Evolutionary conservation across 345 rosid species (phyloP).

Genomic region (Heritiera littoralis): DNA sequence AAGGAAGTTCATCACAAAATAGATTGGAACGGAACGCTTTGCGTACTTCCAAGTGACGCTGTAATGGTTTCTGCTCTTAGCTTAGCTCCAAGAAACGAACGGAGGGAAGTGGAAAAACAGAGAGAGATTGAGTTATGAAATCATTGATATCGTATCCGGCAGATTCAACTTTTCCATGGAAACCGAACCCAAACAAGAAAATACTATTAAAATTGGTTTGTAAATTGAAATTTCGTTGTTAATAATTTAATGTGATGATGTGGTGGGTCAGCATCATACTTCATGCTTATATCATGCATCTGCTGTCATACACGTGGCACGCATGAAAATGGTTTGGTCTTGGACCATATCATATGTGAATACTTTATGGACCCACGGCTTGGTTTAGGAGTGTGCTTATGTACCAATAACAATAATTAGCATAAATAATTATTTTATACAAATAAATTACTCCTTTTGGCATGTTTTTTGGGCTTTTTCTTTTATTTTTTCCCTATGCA

Average conservation of each 20-base stretch:
- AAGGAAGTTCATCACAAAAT: not conserved
- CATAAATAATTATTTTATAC: conserved; percentile 14
- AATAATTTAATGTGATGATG: not conserved
- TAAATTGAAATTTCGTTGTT: not conserved
- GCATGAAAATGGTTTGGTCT: conserved; percentile 53
- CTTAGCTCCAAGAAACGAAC: conserved; percentile 12
- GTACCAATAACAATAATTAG: conserved; percentile 34
- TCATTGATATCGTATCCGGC: not conserved
- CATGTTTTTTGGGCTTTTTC: not conserved
- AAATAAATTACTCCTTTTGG: not conserved
- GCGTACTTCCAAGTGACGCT: conserved; percentile 39
- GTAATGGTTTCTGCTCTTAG: too few species aligned
- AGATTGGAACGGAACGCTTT: conserved; percentile 12
- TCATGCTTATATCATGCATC: conserved; percentile 67
- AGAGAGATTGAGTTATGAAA: not conserved
- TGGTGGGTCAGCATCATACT: conserved; percentile 38
- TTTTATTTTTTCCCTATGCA: not conserved
- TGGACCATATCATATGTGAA: conserved; percentile 43
- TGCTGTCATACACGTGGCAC: conserved; percentile 57
- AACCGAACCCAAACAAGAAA: not conserved
- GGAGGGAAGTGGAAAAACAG: not conserved
- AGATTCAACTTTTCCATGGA: not conserved
- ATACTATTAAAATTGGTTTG: not conserved
- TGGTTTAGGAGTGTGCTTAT: conserved; percentile 34
- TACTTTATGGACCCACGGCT: conserved; percentile 26